Evolutionary conservation across 2,329 filamentous ascomycete genomes (phyloP), one percentile per base, ranked within the genome.

Genomic region (Orbilia oligospora): DNA sequence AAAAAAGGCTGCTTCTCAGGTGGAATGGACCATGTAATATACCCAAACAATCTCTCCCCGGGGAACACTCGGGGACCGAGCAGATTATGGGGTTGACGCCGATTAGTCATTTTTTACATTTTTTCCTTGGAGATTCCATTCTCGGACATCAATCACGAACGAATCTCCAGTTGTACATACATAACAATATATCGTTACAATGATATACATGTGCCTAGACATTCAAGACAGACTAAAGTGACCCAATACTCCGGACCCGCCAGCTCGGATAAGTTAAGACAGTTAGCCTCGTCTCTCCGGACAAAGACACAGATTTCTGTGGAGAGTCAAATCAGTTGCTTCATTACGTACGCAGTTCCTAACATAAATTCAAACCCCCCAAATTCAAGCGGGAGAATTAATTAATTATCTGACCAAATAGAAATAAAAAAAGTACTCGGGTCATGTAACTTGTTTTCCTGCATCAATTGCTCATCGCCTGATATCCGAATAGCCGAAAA

Each of bases 91-190:
- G 68, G 46, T 27, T 53, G 64, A 73, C 61, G 61, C 61, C 70
- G 70, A 73, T 73, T 73, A 66, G 70, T 73, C 61, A 67, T 44
- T 46, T 41, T 41, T n/a, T n/a, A n/a, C n/a, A n/a, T n/a, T n/a
- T 12, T 24, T 30, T 30, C 14, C 24, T 44, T 46, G 16, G 61
- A 30, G 16, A 56, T 61, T 22, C 61, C 69, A 22, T 72, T 72
- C 56, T 36, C 18, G 61, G 58, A 38, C 12, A 46, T 33, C 55
- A 14, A 53, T 51, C 55, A 44, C 68, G 56, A 53, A 71, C 10
- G 22, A 49, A 58, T 36, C 68, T 33, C 56, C 46, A 46, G 58
- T 38, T 73, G 61, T 56, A 73, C 49, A 73, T 73, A 66, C 27
- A 30, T 30, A 30, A 61, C 51, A 41, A 73, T 38, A 73, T 49